Conservation (phyloP, 306 rosid species). For the Casuarina equisetifolia region DNA sequence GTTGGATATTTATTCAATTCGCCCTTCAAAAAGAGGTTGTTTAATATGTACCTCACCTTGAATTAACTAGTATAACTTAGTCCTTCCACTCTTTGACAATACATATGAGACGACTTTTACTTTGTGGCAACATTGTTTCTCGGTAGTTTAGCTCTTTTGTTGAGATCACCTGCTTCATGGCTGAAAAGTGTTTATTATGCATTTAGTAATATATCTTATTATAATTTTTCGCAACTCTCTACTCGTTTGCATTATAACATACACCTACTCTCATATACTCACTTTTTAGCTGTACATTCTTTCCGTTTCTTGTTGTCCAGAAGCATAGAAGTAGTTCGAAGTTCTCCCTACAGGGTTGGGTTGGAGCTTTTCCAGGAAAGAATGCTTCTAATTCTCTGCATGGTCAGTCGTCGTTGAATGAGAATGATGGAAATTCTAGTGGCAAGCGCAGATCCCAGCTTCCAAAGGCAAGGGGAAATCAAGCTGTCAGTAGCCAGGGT, state of each 20-base stretch:
- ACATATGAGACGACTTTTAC: neutral
- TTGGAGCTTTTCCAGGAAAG: conserved; percentile 71
- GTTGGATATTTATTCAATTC: conserved; percentile 11
- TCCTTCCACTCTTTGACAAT: neutral
- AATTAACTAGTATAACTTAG: neutral
- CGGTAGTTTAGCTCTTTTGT: neutral
- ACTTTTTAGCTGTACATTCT: conserved; percentile 1
- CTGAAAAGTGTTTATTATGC: neutral
- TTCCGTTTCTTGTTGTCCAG: conserved; percentile 44
- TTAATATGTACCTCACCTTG: conserved; percentile 11
- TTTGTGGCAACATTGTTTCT: neutral
- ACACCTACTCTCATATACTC: neutral
- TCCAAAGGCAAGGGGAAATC: conserved; percentile 46
- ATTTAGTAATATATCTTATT: neutral
- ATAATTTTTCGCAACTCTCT: neutral
- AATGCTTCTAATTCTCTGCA: conserved; percentile 43
- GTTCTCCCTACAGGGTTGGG: conserved; percentile 82
- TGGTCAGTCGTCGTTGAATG: conserved; percentile 39
- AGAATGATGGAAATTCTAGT: conserved; percentile 32
- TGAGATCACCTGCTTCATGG: neutral
- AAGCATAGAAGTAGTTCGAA: conserved; percentile 85
- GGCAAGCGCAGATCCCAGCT: conserved; percentile 48
- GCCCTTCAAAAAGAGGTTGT: conserved; percentile 3
- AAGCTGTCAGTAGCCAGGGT: conserved; percentile 35
- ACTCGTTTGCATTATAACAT: neutral